Evolutionary conservation across 768 basidiomycete genomes (phyloP), one percentile per base, ranked within the genome.

Genomic region (Goffeauzyma gilvescens): DNA sequence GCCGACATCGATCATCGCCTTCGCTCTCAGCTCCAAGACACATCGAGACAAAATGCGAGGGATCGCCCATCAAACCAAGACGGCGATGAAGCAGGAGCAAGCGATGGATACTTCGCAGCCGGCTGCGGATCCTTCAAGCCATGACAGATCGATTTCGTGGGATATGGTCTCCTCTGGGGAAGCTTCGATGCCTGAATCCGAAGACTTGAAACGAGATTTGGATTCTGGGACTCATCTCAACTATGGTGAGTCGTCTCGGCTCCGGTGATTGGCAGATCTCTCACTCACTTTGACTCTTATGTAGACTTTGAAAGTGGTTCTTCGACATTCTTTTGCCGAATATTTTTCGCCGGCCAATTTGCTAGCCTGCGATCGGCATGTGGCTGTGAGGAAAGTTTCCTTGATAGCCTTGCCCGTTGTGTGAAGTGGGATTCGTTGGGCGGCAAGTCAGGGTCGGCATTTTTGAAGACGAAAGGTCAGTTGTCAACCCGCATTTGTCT

Each of bases 301-400:
- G 32, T 30, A 51, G 49, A 36, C 42, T 86, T 89, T 52, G 84
- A 87, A 58, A 86, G 83, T 50, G 82, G 81, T 24, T 79, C 81
- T 15, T 66, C 89, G 41, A 82, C 78, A 21, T 89, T 93, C 55
- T 86, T 84, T 55, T 93, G 87, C 57, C 84, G 83, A 2, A 78
- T 95, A 45, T 74, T 96, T 33, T 95, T 85, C 60, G 86, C 89
- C 1, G 90, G 96, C 58, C 87, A 93, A 59, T 98, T 98, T 51
- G 89, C 96, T 52, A 84, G 83, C 3, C 64, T 98, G 32, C 76
- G 93, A 12, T 72, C 82, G 25, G 86, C 79, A 14, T 96, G 90
- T 52, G 83, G 87, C 49, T 93, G 86, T 56, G 85, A 93, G 54
- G 79, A 78, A 56, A 86, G 81, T 53, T 85, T 95, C 66, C 74